Conservation (phyloP, 1,284 basidiomycete species). For the Schizopora paradoxa region DNA sequence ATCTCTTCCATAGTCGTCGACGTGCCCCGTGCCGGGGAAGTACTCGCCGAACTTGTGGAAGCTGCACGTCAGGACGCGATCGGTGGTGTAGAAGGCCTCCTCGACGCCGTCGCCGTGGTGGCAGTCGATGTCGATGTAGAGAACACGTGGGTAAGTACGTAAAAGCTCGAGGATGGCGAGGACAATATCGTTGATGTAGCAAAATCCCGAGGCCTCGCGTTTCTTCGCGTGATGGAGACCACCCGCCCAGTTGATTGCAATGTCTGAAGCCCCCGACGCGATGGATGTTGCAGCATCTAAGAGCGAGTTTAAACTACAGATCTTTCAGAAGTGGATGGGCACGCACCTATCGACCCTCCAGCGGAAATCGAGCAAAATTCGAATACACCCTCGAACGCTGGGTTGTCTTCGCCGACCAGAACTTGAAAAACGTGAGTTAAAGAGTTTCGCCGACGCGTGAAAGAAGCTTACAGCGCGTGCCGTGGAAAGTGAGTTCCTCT, state of each 20-base stretch:
- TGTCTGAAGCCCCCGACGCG: conserved; percentile 80
- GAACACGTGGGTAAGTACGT: conserved; percentile 76
- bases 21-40: conserved; percentile 91
- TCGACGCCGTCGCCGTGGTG: conserved; percentile 99
- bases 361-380: conserved; percentile 98
- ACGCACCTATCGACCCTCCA: conserved; percentile 81
- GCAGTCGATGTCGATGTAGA: conserved; percentile 98
- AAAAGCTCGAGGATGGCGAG: conserved; percentile 86
- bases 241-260: conserved; percentile 97
- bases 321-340: not conserved
- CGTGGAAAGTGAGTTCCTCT: conserved; percentile 79
- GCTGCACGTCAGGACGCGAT: conserved; percentile 93
- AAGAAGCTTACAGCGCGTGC: conserved; percentile 68
- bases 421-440: conserved; percentile 43
- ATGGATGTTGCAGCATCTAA: conserved; percentile 80
- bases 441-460: conserved; percentile 12
- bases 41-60: conserved; percentile 98
- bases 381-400: conserved; percentile 93
- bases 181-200: conserved; percentile 97
- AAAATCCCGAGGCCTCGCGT: conserved; percentile 93
- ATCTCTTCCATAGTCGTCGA: conserved; percentile 81
- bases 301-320: conserved; percentile 1
- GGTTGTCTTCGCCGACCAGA: conserved; percentile 92
- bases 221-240: conserved; percentile 98
- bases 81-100: conserved; percentile 97